These are phyloP conservation scores for Lumnitzera racemosa DNA, from an alignment of 345 rosid species.

Conservation along the genomic window DNA sequence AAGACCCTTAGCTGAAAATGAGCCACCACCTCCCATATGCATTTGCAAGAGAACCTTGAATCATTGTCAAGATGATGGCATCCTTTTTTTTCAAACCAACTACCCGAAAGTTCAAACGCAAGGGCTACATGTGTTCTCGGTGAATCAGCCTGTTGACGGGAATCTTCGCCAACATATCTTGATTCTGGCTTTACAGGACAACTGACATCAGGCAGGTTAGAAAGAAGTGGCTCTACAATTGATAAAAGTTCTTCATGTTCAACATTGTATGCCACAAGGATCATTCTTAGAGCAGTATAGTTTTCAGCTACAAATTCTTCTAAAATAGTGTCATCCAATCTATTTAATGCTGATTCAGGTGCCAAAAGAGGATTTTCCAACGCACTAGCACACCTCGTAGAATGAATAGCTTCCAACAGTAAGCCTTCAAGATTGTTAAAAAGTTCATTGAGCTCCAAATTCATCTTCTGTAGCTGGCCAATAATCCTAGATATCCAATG, in stretches of 20 bases:
- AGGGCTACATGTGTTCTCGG: slow-evolving; percentile 16
- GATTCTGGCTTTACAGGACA: too few relatives aligned
- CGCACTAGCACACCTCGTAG: slow-evolving; percentile 73
- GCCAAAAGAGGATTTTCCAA: slow-evolving; percentile 84
- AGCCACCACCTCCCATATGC: too few relatives aligned
- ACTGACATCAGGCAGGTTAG: too few relatives aligned
- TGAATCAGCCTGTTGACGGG: too few relatives aligned
- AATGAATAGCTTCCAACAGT: slow-evolving; percentile 81
- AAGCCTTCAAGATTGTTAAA: slow-evolving; percentile 68
- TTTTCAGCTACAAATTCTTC: slow-evolving; percentile 61
- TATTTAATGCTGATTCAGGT: slow-evolving; percentile 58
- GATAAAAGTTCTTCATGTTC: slow-evolving; percentile 70
- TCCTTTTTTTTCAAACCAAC: slow-evolving; percentile 75
- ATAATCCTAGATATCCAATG: too few relatives aligned
- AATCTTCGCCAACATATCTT: too few relatives aligned
- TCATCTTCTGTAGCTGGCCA: slow-evolving; percentile 58
- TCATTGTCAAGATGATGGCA: slow-evolving; percentile 66
- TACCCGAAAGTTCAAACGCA: slow-evolving; percentile 89
- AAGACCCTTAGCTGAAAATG: slow-evolving; percentile 62
- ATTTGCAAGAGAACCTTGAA: slow-evolving; percentile 46
- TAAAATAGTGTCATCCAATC: slow-evolving; percentile 20
- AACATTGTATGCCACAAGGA: slow-evolving; percentile 79
- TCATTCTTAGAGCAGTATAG: slow-evolving; percentile 72
- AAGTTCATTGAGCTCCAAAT: slow-evolving; percentile 52
- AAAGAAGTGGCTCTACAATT: slow-evolving; percentile 8